Evolutionary conservation across 352 stramenopile genomes (phyloP).

Genomic region (Thalassiosira pacifica): DNA sequence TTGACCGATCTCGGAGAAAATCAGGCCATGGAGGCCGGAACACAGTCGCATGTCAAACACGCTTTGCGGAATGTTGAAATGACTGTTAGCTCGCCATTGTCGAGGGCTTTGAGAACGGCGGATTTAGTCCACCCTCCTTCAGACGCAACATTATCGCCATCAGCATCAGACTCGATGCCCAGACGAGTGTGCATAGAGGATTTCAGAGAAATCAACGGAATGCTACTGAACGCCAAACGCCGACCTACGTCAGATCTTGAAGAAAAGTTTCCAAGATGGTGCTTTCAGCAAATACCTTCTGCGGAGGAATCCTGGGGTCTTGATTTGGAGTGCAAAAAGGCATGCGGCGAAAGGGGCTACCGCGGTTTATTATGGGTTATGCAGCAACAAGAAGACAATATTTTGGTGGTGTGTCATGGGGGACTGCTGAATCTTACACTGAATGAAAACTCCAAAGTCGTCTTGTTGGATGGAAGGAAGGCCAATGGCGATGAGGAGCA

Average conservation of each 20-base stretch:
- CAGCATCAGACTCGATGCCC: not conserved
- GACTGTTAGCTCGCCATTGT: conserved; percentile 78
- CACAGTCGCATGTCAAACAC: conserved; percentile 5
- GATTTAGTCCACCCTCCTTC: conserved; percentile 62
- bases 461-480: conserved; percentile 65
- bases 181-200: conserved; percentile 66
- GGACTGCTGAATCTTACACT: conserved; percentile 76
- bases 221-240: conserved; percentile 82
- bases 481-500: conserved; percentile 24
- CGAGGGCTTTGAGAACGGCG: conserved; percentile 77
- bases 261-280: conserved; percentile 73
- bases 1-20: conserved; percentile 74
- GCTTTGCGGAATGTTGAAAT: conserved; percentile 63
- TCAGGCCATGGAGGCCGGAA: conserved; percentile 58
- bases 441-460: conserved; percentile 69
- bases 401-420: conserved; percentile 76
- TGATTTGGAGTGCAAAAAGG: conserved; percentile 67
- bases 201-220: conserved; percentile 85
- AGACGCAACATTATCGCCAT: not conserved
- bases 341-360: conserved; percentile 76
- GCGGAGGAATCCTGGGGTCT: conserved; percentile 65
- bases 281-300: conserved; percentile 55
- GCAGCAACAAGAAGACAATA: conserved; percentile 65
- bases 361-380: conserved; percentile 69
- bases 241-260: conserved; percentile 62